A percentile compares a stretch with the other conserved stretches of the same genome.
phyloP scores from a whole-genome alignment of 768 basidiomycete species.

The Rhizopogon rudus region DNA sequence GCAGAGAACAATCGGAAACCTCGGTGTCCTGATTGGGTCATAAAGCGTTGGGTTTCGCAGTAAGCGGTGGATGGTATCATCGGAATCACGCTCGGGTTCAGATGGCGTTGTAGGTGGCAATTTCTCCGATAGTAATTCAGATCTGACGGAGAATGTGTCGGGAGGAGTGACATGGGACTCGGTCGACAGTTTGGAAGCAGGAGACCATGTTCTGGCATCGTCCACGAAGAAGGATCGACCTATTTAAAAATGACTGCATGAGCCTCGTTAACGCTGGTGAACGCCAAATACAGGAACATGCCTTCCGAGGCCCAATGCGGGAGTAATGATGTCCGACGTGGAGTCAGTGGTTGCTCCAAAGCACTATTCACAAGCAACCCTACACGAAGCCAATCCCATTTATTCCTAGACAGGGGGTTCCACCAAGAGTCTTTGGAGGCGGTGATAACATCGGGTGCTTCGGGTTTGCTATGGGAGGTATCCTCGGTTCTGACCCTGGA shows the following conservation, averaged over 20 bases:
- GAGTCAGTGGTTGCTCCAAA: neutral
- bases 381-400: constrained; percentile 3
- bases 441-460: neutral
- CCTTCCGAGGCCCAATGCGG: neutral
- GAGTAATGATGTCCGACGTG: neutral
- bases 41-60: constrained; percentile 74
- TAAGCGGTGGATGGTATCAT: constrained; percentile 61
- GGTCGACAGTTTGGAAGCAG: neutral
- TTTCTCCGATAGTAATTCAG: neutral
- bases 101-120: constrained; percentile 1
- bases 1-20: constrained; percentile 91
- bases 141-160: neutral
- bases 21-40: constrained; percentile 73
- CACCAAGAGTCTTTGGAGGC: neutral
- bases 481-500: constrained; percentile 17
- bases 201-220: neutral
- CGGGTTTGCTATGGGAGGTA: neutral
- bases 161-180: neutral
- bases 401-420: neutral
- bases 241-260: neutral
- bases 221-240: neutral
- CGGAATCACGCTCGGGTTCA: constrained; percentile 15
- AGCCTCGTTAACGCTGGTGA: neutral
- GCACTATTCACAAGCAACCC: neutral
- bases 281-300: neutral